Evolutionary conservation across 176 grass and related monocot species (phyloP).

Genomic region (Saccharum officinarum): DNA sequence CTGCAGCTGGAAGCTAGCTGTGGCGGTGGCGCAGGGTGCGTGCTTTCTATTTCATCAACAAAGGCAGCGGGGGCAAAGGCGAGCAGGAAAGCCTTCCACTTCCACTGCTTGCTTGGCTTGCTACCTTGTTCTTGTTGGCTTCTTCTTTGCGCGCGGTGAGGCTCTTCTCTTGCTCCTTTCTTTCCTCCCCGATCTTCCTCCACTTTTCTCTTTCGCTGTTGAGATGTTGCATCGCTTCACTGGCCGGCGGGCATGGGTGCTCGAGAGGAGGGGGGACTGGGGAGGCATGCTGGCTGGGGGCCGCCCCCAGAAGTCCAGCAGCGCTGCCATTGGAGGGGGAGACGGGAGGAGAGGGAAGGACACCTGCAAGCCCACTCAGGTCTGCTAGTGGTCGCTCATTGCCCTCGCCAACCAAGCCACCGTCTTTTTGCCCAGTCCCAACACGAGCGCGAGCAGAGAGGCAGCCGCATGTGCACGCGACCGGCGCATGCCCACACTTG

Average conservation of each 20-base stretch:
- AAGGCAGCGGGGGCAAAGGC: conserved; percentile 33
- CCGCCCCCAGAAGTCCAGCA: conserved; percentile 32
- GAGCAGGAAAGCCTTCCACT: conserved; percentile 45
- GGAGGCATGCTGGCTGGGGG: conserved; percentile 58
- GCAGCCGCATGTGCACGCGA: conserved; percentile 41
- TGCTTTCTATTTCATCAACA: conserved; percentile 37
- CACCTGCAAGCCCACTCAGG: conserved; percentile 52
- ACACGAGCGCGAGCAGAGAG: background rate
- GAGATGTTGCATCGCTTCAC: conserved; percentile 31
- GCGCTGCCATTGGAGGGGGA: conserved; percentile 45
- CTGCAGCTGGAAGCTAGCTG: conserved; percentile 10
- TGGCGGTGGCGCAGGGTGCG: background rate
- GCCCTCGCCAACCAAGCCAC: conserved; percentile 2
- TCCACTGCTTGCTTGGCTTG: background rate
- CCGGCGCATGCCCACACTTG: conserved; percentile 37
- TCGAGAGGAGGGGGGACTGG: conserved; percentile 12
- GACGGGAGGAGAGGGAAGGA: conserved; percentile 19
- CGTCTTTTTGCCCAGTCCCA: conserved; percentile 32
- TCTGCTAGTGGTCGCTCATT: background rate
- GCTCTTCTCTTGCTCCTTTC: conserved; percentile 11
- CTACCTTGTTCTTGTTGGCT: conserved; percentile 22
- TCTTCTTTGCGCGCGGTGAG: conserved; percentile 50
- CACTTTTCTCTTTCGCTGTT: conserved; percentile 16
- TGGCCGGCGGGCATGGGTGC: conserved; percentile 23
- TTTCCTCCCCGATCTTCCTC: background rate